Base-by-base conservation (phyloP, 225 moss, liverwort and hornwort species). In the Polytrichum commune region DNA sequence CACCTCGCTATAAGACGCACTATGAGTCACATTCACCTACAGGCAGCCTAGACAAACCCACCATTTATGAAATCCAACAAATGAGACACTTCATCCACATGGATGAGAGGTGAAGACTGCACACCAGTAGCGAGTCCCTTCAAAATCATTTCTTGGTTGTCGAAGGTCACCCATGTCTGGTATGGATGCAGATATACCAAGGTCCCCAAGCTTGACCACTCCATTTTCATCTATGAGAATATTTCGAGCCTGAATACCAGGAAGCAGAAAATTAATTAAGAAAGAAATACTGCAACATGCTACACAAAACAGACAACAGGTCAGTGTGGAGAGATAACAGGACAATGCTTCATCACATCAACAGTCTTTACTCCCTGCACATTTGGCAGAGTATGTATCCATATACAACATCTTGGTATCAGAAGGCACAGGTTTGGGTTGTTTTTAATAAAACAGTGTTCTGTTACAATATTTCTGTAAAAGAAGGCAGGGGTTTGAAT, bases 121-220 rank as follows among this genome's bases (percentile, higher is more conserved):
- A 78, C 73, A 89, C 96, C 96, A 96, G 82, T 88, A 93, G 32
- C 91, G 88, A 53, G 96, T 88, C 53, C 92, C 92, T 69, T 86
- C 81, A 63, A 90, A 92, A 68, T 87, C 89, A 63, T 90, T 96
- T 74, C 96, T 84, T 63, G 93, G 83, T 72, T 90, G 83, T 73
- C 90, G 92, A 67, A 90, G 84, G 81, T 96, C 92, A 54, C 90
- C 90, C 53, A 93, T 85, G 77, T 90, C 93, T 72, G 89, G 89
- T 89, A 92, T 88, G 78, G 89, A 92, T 53, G 86, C 88, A n/a
- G 90, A 88, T 69, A 91, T 83, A 60, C 93, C 89, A 29, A 83
- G 80, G 75, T 93, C 93, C 27, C 92, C 92, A 55, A 96, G 80
- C 85, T 92, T 90, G 27, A 96, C 87, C 65, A 77, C 84, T 72